Conservation (phyloP, 2,329 filamentous ascomycete genomes). For the Mycosphaerella sp. region DNA sequence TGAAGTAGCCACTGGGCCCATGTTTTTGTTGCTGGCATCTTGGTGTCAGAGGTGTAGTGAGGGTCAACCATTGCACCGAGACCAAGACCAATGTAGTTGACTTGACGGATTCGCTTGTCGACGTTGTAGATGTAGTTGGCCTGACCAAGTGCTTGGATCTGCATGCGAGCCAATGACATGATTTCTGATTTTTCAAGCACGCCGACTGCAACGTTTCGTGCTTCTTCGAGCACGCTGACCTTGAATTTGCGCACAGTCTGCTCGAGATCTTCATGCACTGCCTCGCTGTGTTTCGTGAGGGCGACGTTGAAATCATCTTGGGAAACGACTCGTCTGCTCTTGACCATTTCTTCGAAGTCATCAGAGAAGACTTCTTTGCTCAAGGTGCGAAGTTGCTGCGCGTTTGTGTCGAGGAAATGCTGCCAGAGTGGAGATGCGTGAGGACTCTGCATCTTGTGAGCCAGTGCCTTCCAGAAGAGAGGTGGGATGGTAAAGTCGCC, state of each 20-base stretch:
- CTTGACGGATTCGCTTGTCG: slow-evolving; percentile 31
- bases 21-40: slow-evolving; percentile 5
- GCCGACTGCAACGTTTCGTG: slow-evolving; percentile 3
- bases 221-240: slow-evolving; percentile 3
- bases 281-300: slow-evolving; percentile 6
- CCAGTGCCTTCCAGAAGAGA: slow-evolving; percentile 61
- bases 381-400: slow-evolving; percentile 31
- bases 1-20: background rate
- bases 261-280: slow-evolving; percentile 16
- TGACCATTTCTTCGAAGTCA: slow-evolving; percentile 11
- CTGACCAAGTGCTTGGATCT: slow-evolving; percentile 29
- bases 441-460: slow-evolving; percentile 49
- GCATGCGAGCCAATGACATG: slow-evolving; percentile 10
- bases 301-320: slow-evolving; percentile 15
- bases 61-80: slow-evolving; percentile 62
- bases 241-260: slow-evolving; percentile 6
- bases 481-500: slow-evolving; percentile 52
- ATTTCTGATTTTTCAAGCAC: slow-evolving; percentile 12
- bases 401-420: slow-evolving; percentile 32
- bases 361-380: slow-evolving; percentile 35
- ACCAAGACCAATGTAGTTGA: slow-evolving; percentile 68
- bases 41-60: slow-evolving; percentile 54
- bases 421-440: slow-evolving; percentile 34
- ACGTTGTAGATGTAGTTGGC: slow-evolving; percentile 27
- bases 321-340: slow-evolving; percentile 17